Percentiles rank a stretch among this genome's conserved stretches.
Conservation (phyloP, 768 basidiomycete species). For the Pisolithus marmoratus region DNA sequence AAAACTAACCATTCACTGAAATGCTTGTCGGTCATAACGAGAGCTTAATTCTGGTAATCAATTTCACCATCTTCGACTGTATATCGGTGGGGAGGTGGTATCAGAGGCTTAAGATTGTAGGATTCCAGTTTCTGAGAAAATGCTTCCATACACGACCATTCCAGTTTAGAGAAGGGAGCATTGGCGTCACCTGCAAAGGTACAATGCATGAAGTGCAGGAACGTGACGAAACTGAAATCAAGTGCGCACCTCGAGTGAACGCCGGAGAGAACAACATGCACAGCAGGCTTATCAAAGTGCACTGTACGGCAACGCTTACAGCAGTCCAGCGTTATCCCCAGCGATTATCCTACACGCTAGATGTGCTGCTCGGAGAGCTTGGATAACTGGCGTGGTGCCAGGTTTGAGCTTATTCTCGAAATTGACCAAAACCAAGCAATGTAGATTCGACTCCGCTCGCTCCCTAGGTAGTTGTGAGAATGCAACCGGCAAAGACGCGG, state of each 20-base stretch:
- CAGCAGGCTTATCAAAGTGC: constrained; percentile 83
- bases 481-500: constrained; percentile 2
- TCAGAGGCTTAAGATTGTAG: constrained; percentile 79
- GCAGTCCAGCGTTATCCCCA: constrained; percentile 97
- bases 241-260: constrained; percentile 60
- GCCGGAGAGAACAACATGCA: constrained; percentile 82
- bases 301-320: constrained; percentile 94
- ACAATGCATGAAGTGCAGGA: neutral
- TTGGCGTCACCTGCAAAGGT: constrained; percentile 44
- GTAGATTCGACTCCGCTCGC: constrained; percentile 85
- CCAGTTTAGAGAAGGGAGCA: constrained; percentile 55
- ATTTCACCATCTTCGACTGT: constrained; percentile 66
- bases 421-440: constrained; percentile 91
- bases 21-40: constrained; percentile 94
- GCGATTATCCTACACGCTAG: constrained; percentile 97
- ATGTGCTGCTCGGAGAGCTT: constrained; percentile 82
- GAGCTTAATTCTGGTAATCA: constrained; percentile 80
- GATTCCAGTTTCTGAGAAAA: constrained; percentile 76
- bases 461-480: constrained; percentile 49
- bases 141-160: constrained; percentile 94
- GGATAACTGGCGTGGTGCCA: constrained; percentile 86
- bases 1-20: constrained; percentile 97
- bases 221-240: no score
- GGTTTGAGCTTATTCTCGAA: constrained; percentile 98
- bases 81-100: constrained; percentile 66